Conservation (phyloP, 257 asterid genomes). For the Nicotiana noctiflora region DNA sequence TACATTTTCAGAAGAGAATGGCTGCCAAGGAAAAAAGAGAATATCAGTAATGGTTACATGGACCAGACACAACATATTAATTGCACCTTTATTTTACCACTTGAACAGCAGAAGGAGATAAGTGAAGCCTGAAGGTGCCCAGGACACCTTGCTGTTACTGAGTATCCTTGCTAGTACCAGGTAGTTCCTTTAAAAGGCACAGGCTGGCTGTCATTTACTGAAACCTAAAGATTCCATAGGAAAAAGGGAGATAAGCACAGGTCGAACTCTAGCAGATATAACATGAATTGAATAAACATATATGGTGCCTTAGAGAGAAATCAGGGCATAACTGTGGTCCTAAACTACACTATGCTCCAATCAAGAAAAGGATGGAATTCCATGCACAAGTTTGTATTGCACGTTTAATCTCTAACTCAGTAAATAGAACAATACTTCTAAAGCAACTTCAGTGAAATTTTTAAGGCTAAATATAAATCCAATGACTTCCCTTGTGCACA, state of each 20-base stretch:
- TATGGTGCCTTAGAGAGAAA: neutral
- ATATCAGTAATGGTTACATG: neutral
- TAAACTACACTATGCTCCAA: neutral
- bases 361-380: neutral
- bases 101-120: neutral
- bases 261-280: neutral
- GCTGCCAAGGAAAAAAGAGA: neutral
- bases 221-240: neutral
- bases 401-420: neutral
- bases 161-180: neutral
- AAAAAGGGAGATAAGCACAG: neutral
- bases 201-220: neutral
- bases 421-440: neutral
- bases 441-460: neutral
- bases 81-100: no score
- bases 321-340: neutral
- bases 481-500: neutral
- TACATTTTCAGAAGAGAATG: neutral
- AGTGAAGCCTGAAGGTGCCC: neutral
- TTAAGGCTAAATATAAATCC: neutral
- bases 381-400: neutral
- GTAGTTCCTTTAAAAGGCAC: neutral
- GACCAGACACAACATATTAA: neutral
- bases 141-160: neutral
- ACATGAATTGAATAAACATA: neutral